Base-by-base conservation (phyloP, 2,329 filamentous ascomycete species). In the Metarhizium brunneum region DNA sequence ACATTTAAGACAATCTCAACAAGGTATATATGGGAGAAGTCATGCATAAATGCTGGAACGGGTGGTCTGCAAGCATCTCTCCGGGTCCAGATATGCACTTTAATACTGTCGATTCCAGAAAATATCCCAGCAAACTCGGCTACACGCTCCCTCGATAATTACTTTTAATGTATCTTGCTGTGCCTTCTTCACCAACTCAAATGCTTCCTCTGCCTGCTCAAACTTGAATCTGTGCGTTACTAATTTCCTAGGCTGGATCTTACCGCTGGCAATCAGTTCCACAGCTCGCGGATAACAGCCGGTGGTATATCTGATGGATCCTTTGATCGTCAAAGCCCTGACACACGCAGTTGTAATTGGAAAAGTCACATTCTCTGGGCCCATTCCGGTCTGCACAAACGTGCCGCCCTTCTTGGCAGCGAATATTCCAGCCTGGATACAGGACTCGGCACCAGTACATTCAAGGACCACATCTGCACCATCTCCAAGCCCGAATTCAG, bases 371-470 rank as follows among this genome's bases (percentile, higher is more conserved):
- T 76, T 77, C 68, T 76, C 73, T 30, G 71, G 76, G 38, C 80
- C 81, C 78, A 84, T 82, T 43, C 81, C 81, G 32, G 83, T 76
- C 14, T 83, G 70, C 60, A 83, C 69, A 47, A 82, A 69, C 53
- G 73, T 74, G 8, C 79, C 79, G 20, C 79, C 80, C 2, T 78
- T 70, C 54, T 69, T 69, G 18, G 76, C 73, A 6, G 57, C 55
- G 52, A 59, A 56, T 3, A 63, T 36, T 8, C 54, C 57, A 10
- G 54, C 47, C 40, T 62, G 60, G 7, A 58, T 48, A 40, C 57
- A 63, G 4, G 54, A 38, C 51, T 63, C 56, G 11, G 59, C 60
- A 16, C 61, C 61, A 8, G 57, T 61, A 30, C 60, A 60, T 50
- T 63, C 60, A 3, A 61, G 48, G 1, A 59, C 58, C 11, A 58